Percentiles rank a stretch among this genome's conserved stretches.
These are phyloP conservation scores for Rhynchosporium graminicola DNA, from an alignment of 2,329 filamentous ascomycete genomes.

Conservation along the genomic window DNA sequence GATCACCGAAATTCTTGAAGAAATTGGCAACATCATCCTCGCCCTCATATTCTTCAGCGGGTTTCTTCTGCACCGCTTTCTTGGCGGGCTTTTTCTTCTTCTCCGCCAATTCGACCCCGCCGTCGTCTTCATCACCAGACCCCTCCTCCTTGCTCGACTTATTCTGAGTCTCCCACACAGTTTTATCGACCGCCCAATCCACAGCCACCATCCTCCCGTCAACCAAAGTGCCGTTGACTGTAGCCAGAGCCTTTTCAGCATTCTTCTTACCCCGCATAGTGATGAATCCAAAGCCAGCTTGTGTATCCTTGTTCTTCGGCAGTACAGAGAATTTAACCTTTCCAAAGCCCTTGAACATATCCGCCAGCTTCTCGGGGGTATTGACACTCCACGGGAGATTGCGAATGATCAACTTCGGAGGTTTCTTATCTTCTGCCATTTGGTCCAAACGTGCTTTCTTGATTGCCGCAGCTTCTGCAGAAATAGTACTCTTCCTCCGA, in stretches of 20 bases:
- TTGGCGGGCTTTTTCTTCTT: conserved; percentile 23
- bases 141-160: conserved; percentile 44
- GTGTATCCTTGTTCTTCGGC: conserved; percentile 68
- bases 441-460: conserved; percentile 61
- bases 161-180: conserved; percentile 73
- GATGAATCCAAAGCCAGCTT: conserved; percentile 91
- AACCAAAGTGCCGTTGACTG: conserved; percentile 84
- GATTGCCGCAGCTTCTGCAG: conserved; percentile 43
- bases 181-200: conserved; percentile 95
- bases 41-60: conserved; percentile 22
- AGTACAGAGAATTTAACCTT: conserved; percentile 88
- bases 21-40: conserved; percentile 44
- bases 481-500: conserved; percentile 39
- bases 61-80: not conserved
- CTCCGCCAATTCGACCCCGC: conserved; percentile 36
- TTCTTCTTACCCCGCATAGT: conserved; percentile 86
- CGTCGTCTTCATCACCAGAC: conserved; percentile 41
- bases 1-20: conserved; percentile 39
- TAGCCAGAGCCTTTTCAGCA: conserved; percentile 82
- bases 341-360: conserved; percentile 82
- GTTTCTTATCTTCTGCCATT: conserved; percentile 58
- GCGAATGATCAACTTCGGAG: conserved; percentile 81
- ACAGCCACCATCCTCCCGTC: conserved; percentile 89
- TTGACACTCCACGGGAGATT: conserved; percentile 98
- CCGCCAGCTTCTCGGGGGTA: conserved; percentile 74